These are phyloP conservation scores for Streptanthus diversifolius DNA, from an alignment of 345 rosid species.

Conservation along the genomic window DNA sequence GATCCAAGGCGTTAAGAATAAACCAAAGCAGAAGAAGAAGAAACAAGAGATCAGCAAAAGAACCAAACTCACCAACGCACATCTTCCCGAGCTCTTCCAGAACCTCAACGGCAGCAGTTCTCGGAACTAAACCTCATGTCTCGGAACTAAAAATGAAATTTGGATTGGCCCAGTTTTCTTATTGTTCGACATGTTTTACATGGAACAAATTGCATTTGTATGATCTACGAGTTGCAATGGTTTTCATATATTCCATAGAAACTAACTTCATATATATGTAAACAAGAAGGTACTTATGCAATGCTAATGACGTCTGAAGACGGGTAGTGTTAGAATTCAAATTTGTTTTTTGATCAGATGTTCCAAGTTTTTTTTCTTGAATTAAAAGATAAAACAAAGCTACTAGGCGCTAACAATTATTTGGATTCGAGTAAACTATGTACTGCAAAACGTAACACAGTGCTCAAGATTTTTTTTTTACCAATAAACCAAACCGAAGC, in stretches of 20 bases:
- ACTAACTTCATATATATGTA: background rate
- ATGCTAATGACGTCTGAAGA: background rate
- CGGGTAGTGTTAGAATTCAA: background rate
- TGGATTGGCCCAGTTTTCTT: background rate
- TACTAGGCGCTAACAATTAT: too few species aligned
- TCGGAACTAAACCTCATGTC: constrained; percentile 7
- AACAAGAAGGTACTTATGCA: background rate
- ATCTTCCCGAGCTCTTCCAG: constrained; percentile 70
- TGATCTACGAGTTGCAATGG: background rate
- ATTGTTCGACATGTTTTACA: background rate
- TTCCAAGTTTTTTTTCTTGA: too few species aligned
- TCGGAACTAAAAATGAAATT: too few species aligned
- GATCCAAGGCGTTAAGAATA: constrained; percentile 46
- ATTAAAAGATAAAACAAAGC: too few species aligned
- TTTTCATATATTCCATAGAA: background rate
- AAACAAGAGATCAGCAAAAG: constrained; percentile 71
- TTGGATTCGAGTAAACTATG: too few species aligned
- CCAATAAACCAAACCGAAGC: too few species aligned
- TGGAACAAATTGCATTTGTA: background rate
- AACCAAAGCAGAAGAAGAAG: constrained; percentile 68
- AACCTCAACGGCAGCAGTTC: constrained; percentile 26
- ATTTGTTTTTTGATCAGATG: too few species aligned
- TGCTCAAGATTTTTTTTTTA: too few species aligned
- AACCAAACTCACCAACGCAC: constrained; percentile 71
- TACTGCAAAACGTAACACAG: too few species aligned